Evolutionary conservation across 495 filamentous ascomycete genomes (phyloP).

Genomic region (Neurospora sp.): DNA sequence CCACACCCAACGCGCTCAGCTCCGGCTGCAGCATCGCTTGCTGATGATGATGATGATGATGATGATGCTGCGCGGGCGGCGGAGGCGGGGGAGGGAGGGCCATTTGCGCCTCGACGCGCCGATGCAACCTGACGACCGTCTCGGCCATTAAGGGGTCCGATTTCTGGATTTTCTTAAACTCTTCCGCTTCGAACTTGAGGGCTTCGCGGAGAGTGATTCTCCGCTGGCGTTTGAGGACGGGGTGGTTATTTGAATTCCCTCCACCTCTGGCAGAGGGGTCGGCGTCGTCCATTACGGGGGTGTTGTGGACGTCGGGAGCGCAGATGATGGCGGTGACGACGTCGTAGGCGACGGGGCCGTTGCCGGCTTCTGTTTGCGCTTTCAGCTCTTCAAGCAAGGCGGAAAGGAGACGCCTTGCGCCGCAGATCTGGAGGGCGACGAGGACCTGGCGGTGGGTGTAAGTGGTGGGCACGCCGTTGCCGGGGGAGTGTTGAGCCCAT

Average conservation of each 20-base stretch:
- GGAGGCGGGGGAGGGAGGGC: constrained; percentile 22
- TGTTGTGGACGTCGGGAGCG: constrained; percentile 47
- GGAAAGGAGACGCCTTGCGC: constrained; percentile 50
- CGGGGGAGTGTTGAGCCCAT: constrained; percentile 59
- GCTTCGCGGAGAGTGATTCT: constrained; percentile 52
- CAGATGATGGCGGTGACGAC: constrained; percentile 64
- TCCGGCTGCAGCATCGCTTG: constrained; percentile 16
- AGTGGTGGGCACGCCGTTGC: constrained; percentile 55
- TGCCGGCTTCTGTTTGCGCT: constrained; percentile 33
- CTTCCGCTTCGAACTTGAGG: constrained; percentile 53
- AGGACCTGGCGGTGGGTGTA: constrained; percentile 76
- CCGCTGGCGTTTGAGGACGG: constrained; percentile 15
- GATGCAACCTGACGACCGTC: constrained; percentile 61
- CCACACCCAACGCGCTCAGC: constrained; percentile 14
- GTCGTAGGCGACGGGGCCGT: constrained; percentile 59
- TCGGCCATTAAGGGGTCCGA: constrained; percentile 53
- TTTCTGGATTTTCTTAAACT: constrained; percentile 51
- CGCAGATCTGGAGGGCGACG: constrained; percentile 55
- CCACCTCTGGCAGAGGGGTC: constrained; percentile 20
- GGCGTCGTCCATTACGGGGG: not conserved
- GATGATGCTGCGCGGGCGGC: not conserved
- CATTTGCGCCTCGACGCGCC: constrained; percentile 59
- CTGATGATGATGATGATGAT: not conserved
- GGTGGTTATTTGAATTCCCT: constrained; percentile 11
- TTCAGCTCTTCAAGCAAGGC: constrained; percentile 64